Conservation (phyloP, 192 early-diverging fungal species). For the Umbelopsis isabellina region DNA sequence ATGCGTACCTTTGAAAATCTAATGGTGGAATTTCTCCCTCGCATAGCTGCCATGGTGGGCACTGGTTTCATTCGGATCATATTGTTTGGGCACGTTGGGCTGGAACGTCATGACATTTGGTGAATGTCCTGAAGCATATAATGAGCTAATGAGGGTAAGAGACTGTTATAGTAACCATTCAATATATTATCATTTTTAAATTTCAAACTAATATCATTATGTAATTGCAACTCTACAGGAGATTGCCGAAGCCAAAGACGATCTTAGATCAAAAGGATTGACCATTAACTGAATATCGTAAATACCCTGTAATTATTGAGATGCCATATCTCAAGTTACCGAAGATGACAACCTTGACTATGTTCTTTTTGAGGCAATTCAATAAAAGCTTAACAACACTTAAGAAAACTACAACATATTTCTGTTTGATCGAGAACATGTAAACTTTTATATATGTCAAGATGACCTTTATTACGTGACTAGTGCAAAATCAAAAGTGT, state of each 20-base stretch:
- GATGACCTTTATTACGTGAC: background rate
- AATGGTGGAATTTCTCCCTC: background rate
- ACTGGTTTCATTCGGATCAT: constrained; percentile 85
- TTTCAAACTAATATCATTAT: background rate
- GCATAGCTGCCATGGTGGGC: constrained; percentile 76
- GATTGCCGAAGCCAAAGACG: constrained; percentile 80
- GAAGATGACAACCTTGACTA: too few relatives aligned
- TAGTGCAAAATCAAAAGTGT: too few relatives aligned
- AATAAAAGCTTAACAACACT: too few relatives aligned
- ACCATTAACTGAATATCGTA: background rate
- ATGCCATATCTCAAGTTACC: too few relatives aligned
- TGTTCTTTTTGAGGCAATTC: too few relatives aligned
- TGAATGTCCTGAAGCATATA: constrained; percentile 90
- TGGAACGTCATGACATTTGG: constrained; percentile 86
- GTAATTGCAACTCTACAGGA: constrained; percentile 58
- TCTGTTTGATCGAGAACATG: background rate
- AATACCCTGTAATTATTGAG: constrained; percentile 2
- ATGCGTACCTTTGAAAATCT: background rate
- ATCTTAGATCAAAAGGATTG: constrained; percentile 76
- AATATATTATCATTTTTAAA: background rate
- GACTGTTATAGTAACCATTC: background rate
- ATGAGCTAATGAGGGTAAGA: constrained; percentile 75
- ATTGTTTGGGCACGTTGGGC: constrained; percentile 86
- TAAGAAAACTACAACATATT: too few relatives aligned
- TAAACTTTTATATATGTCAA: background rate